A percentile compares a stretch with the other conserved stretches of the same genome.
phyloP scores from a whole-genome alignment of 768 basidiomycete species.

The Kwoniella dendrophila region DNA sequence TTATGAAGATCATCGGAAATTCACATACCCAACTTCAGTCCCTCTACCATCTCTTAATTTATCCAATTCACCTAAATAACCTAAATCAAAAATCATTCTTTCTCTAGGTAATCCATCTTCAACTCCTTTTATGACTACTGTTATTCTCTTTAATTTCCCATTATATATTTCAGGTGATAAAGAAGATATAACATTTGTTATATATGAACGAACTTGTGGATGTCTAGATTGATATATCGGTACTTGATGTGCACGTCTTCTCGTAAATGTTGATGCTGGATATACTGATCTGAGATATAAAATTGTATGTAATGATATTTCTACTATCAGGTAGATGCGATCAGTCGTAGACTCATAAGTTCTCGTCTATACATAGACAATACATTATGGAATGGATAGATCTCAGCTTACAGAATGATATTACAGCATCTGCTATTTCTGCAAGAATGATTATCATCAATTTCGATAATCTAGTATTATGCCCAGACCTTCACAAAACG shows the following conservation, averaged over 20 bases:
- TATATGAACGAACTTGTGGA: constrained; percentile 82
- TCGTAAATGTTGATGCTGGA: constrained; percentile 80
- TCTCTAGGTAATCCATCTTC: constrained; percentile 79
- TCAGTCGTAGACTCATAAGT: background rate
- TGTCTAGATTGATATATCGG: constrained; percentile 92
- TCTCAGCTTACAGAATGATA: constrained; percentile 44
- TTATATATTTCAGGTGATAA: constrained; percentile 72
- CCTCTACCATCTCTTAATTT: constrained; percentile 28
- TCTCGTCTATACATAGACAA: background rate
- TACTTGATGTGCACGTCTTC: constrained; percentile 84
- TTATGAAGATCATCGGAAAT: no score
- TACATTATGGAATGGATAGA: background rate
- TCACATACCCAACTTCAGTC: constrained; percentile 30
- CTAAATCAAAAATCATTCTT: constrained; percentile 84
- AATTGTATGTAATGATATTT: constrained; percentile 89
- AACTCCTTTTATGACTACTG: constrained; percentile 76
- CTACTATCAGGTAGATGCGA: constrained; percentile 63
- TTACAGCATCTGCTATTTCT: constrained; percentile 47
- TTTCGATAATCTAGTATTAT: no score
- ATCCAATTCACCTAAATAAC: constrained; percentile 63
- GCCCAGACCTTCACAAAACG: no score
- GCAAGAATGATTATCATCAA: background rate
- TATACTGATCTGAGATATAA: constrained; percentile 89
- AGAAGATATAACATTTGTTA: constrained; percentile 83
- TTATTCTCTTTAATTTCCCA: constrained; percentile 65